These are phyloP conservation scores for Diaporthe sp. DNA, from an alignment of 2,329 filamentous ascomycete species.

Conservation along the genomic window DNA sequence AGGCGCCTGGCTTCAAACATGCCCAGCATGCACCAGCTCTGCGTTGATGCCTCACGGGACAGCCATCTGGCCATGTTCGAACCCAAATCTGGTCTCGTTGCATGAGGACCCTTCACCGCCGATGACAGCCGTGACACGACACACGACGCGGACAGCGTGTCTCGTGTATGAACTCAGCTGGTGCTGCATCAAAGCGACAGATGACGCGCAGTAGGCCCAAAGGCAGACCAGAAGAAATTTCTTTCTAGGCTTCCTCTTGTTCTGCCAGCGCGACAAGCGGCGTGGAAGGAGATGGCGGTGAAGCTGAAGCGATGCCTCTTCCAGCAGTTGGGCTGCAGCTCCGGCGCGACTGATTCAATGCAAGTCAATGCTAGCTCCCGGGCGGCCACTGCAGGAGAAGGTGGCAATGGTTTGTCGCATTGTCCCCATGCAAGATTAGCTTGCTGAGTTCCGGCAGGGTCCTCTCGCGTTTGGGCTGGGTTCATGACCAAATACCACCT, in stretches of 20 bases:
- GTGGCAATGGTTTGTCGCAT: constrained; percentile 31
- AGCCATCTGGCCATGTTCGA: constrained; percentile 19
- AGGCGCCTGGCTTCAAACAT: not conserved
- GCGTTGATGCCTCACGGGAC: constrained; percentile 14
- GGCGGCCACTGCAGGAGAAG: constrained; percentile 20
- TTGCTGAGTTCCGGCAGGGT: constrained; percentile 5
- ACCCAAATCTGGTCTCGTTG: not conserved
- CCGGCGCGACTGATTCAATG: constrained; percentile 20
- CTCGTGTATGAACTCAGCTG: not conserved
- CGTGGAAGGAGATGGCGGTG: constrained; percentile 35
- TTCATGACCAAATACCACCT: not conserved
- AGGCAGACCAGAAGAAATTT: constrained; percentile 7
- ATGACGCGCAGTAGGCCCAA: constrained; percentile 28
- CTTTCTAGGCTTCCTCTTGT: constrained; percentile 13
- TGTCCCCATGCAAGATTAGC: constrained; percentile 30
- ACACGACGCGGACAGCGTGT: constrained; percentile 12
- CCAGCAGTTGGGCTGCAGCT: constrained; percentile 15
- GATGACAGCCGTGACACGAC: not conserved
- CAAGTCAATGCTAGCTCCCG: constrained; percentile 23
- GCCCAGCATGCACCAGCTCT: not conserved
- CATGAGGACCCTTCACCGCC: constrained; percentile 18
- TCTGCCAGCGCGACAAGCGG: constrained; percentile 34
- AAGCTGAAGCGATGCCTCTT: constrained; percentile 30
- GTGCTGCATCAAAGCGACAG: constrained; percentile 2
- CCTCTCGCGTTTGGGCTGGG: not conserved